Evolutionary conservation across 106 monocot genomes (phyloP).

Genomic region (Acorus calamus): DNA sequence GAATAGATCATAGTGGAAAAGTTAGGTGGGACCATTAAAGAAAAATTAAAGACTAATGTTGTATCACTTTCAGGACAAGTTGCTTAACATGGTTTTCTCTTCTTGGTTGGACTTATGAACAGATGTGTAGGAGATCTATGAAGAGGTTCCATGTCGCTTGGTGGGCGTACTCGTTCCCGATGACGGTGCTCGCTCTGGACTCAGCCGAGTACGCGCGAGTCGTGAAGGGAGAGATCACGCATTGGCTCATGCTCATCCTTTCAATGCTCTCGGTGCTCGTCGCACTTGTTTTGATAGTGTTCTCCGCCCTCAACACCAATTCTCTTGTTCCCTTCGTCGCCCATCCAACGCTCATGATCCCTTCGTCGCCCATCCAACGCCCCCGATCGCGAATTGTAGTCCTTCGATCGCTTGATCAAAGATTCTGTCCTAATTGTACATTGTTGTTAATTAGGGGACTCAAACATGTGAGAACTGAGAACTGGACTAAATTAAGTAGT

Average conservation of each 20-base stretch:
- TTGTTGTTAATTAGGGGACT: too few species aligned
- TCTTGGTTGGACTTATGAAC: not conserved
- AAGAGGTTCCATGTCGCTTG: conserved; percentile 32
- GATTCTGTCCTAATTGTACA: too few species aligned
- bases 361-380: too few species aligned
- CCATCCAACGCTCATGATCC: conserved; percentile 6
- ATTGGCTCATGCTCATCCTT: conserved; percentile 33
- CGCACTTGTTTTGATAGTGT: conserved; percentile 23
- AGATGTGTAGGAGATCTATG: conserved; percentile 35
- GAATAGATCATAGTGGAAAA: too few species aligned
- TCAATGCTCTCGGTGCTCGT: conserved; percentile 25
- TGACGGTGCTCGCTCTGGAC: conserved; percentile 34
- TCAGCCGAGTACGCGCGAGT: conserved; percentile 34
- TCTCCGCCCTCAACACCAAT: conserved; percentile 17
- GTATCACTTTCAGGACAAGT: too few species aligned
- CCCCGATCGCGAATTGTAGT: too few species aligned
- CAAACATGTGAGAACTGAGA: too few species aligned
- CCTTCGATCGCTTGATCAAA: too few species aligned
- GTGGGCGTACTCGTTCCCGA: conserved; percentile 54
- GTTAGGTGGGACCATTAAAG: too few species aligned
- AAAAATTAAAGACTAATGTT: too few species aligned
- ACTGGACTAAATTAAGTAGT: too few species aligned
- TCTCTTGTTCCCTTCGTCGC: conserved; percentile 19
- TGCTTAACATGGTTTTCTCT: too few species aligned
- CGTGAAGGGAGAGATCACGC: conserved; percentile 17